Percentiles rank a stretch among this genome's conserved stretches.
Conservation (phyloP, 176 grass and related monocot genomes). For the Oryza meridionalis region DNA sequence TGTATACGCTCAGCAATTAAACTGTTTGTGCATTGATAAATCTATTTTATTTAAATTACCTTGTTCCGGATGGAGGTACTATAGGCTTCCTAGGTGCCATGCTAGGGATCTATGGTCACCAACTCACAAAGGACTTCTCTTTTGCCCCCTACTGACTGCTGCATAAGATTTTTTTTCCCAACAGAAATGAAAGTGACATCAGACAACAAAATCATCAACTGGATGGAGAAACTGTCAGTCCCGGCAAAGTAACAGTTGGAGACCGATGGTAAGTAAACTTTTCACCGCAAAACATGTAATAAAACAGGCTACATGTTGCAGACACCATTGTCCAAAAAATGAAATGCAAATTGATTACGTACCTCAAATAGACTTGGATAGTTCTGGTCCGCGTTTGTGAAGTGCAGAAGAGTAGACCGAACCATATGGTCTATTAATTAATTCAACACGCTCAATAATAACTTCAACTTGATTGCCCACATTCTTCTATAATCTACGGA, state of each 20-base stretch:
- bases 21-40: background rate
- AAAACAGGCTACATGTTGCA: background rate
- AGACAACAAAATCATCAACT: background rate
- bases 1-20: background rate
- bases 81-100: conserved; percentile 8
- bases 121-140: background rate
- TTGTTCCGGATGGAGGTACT: background rate
- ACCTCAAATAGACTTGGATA: background rate
- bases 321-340: background rate
- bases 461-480: background rate
- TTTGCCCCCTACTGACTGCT: background rate
- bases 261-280: background rate
- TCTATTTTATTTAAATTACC: background rate
- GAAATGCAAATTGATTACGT: background rate
- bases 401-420: background rate
- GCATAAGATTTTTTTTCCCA: conserved; percentile 6
- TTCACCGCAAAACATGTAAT: background rate
- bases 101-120: background rate
- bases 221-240: background rate
- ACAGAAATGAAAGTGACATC: background rate
- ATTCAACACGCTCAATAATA: conserved; percentile 6
- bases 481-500: background rate
- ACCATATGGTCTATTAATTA: background rate
- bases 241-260: background rate
- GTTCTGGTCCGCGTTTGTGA: background rate